Evolutionary conservation across 768 basidiomycete species (phyloP), one percentile per base, ranked within the genome.

Genomic region (Boletus subcaerulescens): DNA sequence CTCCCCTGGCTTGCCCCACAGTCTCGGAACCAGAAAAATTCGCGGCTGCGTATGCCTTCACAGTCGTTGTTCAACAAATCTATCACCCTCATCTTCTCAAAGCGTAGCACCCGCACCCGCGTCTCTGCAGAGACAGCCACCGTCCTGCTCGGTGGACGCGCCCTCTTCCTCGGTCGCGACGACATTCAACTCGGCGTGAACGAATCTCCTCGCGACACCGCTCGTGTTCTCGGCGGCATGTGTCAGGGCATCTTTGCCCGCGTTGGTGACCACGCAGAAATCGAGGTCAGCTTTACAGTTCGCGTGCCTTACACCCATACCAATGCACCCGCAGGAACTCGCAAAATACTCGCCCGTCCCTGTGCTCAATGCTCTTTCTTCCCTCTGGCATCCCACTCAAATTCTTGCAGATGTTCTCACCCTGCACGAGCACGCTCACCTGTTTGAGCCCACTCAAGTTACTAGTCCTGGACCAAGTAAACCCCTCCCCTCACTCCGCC

Each of bases 101-200:
- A 99, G 68, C 85, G 96, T 36, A 92, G 89, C 65, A 98, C 96
- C 0, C 83, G 96, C 42, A 99, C 97, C 0, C 83, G 97, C 13
- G 71, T 98, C 8, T 81, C 93, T 3, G 87, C 89, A 9, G 96
- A 99, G 74, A 95, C 93, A 0, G 83, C 91, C 24, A 73, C 89
- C 0, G 66, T 77, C 2, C 71, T 93, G 13, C 81, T 99, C 0
- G 96, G 96, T 18, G 97, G 94, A 5, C 84, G 86, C 9, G 86
- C 96, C 0, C 79, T 98, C 61, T 99, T 98, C 71, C 77, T 98
- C 9, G 94, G 95, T 3, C 74, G 73, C 45, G 87, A 89, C 3
- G 97, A 98, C 67, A 95, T 98, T 50, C 97, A 99, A 63, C 77
- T 99, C 20, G 96, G 96, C 45, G 94, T 98, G 41, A 99, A 97